Evolutionary conservation across 2,329 filamentous ascomycete genomes (phyloP).

Genomic region (Lecanicillium sp.): DNA sequence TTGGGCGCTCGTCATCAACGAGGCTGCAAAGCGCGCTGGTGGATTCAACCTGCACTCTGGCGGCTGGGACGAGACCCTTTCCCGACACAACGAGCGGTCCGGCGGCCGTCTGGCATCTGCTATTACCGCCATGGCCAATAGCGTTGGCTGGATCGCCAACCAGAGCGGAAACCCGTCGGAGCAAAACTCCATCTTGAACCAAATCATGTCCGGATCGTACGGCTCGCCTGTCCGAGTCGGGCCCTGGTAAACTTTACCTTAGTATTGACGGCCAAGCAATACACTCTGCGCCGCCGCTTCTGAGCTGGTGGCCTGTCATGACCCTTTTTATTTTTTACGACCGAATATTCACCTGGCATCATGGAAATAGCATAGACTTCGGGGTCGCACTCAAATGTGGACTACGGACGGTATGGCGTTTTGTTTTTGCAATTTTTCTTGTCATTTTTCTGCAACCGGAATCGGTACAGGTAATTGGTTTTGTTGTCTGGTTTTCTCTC

Average conservation of each 20-base stretch:
- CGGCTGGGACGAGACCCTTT: slow-evolving; percentile 83
- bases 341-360: slow-evolving; percentile 23
- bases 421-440: slow-evolving; percentile 20
- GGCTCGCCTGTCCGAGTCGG: slow-evolving; percentile 54
- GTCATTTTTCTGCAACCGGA: slow-evolving; percentile 17
- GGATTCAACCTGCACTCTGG: slow-evolving; percentile 85
- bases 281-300: not conserved
- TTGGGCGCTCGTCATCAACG: slow-evolving; percentile 85
- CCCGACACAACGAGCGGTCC: slow-evolving; percentile 81
- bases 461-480: not conserved
- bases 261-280: not conserved
- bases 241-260: slow-evolving; percentile 40
- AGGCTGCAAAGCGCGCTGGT: slow-evolving; percentile 83
- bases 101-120: slow-evolving; percentile 75
- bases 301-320: slow-evolving; percentile 15
- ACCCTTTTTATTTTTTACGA: slow-evolving; percentile 21
- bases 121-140: slow-evolving; percentile 65
- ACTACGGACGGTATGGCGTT: slow-evolving; percentile 25
- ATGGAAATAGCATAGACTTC: slow-evolving; percentile 28
- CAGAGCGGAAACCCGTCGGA: slow-evolving; percentile 27
- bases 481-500: no score
- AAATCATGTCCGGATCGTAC: slow-evolving; percentile 54
- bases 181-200: slow-evolving; percentile 51
- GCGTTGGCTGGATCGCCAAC: slow-evolving; percentile 66
- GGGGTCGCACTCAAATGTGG: slow-evolving; percentile 20